Evolutionary conservation across 495 filamentous ascomycete species (phyloP).

Genomic region (Daldinia concentrica): DNA sequence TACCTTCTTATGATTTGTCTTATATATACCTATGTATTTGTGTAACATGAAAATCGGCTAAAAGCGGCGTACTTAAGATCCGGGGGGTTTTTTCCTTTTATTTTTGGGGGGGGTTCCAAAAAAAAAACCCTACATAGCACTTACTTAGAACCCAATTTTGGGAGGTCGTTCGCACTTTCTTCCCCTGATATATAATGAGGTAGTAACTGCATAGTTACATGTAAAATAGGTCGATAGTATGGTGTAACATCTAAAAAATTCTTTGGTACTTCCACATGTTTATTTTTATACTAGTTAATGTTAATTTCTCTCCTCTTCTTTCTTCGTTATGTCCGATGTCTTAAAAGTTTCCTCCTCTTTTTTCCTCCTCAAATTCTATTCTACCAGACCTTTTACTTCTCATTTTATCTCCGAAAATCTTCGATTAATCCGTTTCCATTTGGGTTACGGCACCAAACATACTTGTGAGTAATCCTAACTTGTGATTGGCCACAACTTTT

Average conservation of each 20-base stretch:
- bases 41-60: constrained; percentile 3
- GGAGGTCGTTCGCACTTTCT: not conserved
- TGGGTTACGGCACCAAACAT: constrained; percentile 9
- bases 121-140: too few species aligned
- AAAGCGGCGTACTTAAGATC: constrained; percentile 1
- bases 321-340: not conserved
- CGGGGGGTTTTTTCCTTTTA: too few species aligned
- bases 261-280: not conserved
- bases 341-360: not conserved
- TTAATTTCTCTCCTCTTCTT: not conserved
- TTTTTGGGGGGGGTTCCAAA: too few species aligned
- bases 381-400: not conserved
- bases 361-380: not conserved
- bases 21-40: not conserved
- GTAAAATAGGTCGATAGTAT: not conserved
- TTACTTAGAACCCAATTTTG: too few species aligned
- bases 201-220: too few species aligned
- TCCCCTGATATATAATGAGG: not conserved
- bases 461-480: constrained; percentile 8
- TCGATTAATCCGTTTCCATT: constrained; percentile 10
- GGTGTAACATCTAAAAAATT: constrained; percentile 3
- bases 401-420: not conserved
- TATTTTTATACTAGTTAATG: too few species aligned
- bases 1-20: not conserved
- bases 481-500: constrained; percentile 27